A percentile compares a stretch with the other conserved stretches of the same genome.
These are phyloP conservation scores for Pseudogymnoascus sp. DNA, from an alignment of 2,329 filamentous ascomycete species.

Conservation along the genomic window DNA sequence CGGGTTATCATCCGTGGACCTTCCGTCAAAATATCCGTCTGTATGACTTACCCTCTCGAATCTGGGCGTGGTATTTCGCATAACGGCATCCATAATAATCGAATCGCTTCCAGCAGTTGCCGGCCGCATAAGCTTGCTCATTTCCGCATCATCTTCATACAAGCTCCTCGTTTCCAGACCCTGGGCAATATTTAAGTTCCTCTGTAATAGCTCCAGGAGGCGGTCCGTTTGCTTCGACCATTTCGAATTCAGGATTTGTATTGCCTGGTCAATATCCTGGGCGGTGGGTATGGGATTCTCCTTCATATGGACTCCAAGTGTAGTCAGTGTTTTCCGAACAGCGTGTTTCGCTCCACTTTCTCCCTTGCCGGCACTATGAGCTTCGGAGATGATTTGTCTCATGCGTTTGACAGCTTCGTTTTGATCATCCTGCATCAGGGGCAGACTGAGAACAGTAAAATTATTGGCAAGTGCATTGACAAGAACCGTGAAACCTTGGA, in stretches of 20 bases:
- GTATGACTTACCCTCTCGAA: constrained; percentile 21
- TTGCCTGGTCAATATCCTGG: constrained; percentile 27
- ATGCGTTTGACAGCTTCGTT: constrained; percentile 49
- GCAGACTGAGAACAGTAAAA: constrained; percentile 52
- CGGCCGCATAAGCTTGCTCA: constrained; percentile 24
- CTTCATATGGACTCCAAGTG: constrained; percentile 21
- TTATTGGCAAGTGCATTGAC: constrained; percentile 64
- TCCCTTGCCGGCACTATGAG: constrained; percentile 14
- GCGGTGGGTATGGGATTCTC: constrained; percentile 23
- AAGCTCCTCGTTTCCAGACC: constrained; percentile 17
- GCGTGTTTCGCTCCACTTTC: constrained; percentile 21
- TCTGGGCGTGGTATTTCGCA: constrained; percentile 27
- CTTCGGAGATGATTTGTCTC: constrained; percentile 29
- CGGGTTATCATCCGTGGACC: constrained; percentile 25
- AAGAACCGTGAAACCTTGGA: constrained; percentile 62
- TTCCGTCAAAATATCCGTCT: constrained; percentile 27
- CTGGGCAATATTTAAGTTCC: constrained; percentile 26
- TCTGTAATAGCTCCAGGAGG: constrained; percentile 23
- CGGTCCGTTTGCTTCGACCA: constrained; percentile 27
- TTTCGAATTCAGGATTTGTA: constrained; percentile 22
- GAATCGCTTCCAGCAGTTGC: constrained; percentile 26
- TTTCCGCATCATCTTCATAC: constrained; percentile 13
- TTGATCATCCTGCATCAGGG: constrained; percentile 55
- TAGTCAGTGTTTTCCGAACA: constrained; percentile 25
- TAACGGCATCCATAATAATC: constrained; percentile 26